Evolutionary conservation across 2,329 filamentous ascomycete genomes (phyloP).

Genomic region (Zymoseptoria tritici): DNA sequence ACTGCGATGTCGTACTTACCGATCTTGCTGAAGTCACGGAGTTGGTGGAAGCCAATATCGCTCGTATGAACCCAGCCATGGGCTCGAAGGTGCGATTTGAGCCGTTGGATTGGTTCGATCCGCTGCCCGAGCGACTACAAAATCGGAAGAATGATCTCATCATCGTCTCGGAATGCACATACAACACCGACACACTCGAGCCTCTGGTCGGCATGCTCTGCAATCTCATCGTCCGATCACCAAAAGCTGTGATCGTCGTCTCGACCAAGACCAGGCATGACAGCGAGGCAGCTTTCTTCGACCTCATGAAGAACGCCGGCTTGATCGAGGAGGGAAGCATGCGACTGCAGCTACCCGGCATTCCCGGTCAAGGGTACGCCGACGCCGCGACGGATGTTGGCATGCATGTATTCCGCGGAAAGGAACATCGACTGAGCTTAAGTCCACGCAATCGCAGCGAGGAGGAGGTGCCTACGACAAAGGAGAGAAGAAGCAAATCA

Average conservation of each 20-base stretch:
- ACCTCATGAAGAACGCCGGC: slow-evolving; percentile 42
- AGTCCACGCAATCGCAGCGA: slow-evolving; percentile 26
- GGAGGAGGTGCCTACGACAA: slow-evolving; percentile 19
- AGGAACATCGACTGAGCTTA: slow-evolving; percentile 24
- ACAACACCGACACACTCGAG: slow-evolving; percentile 61
- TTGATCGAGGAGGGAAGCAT: slow-evolving; percentile 25
- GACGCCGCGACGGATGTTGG: slow-evolving; percentile 31
- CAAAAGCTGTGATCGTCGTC: slow-evolving; percentile 47
- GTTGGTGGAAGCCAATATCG: slow-evolving; percentile 52
- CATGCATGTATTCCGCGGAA: slow-evolving; percentile 29
- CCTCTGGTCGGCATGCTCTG: slow-evolving; percentile 53
- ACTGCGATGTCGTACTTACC: slow-evolving; percentile 52
- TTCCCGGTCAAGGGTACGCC: slow-evolving; percentile 29
- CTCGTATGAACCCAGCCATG: slow-evolving; percentile 35
- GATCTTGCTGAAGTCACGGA: slow-evolving; percentile 59
- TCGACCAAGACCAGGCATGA: slow-evolving; percentile 62
- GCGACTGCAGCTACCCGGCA: slow-evolving; percentile 26
- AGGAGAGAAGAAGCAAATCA: slow-evolving; percentile 11
- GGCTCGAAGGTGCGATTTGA: slow-evolving; percentile 41
- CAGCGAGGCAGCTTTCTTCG: slow-evolving; percentile 60
- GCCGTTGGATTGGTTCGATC: slow-evolving; percentile 57
- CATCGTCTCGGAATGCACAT: slow-evolving; percentile 64
- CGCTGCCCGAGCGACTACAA: slow-evolving; percentile 35
- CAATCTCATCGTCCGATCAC: slow-evolving; percentile 41
- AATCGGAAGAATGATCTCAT: slow-evolving; percentile 50